Evolutionary conservation across 768 basidiomycete species (phyloP), one percentile per base, ranked within the genome.

Genomic region (Lactarius tabidus): DNA sequence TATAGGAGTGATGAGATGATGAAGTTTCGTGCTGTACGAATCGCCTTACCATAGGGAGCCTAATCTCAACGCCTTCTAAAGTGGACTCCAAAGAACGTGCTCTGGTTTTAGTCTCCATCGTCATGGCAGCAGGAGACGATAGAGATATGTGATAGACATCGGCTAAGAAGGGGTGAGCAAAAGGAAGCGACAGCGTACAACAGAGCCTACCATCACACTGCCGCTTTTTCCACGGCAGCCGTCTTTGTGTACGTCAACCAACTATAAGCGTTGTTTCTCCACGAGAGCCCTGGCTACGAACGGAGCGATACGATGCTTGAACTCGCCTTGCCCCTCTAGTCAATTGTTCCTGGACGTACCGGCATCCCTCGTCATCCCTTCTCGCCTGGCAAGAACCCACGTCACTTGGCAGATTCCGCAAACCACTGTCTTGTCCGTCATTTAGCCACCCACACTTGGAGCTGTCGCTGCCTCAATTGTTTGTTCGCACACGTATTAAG

Each of bases 401-500:
- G 88, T 88, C 15, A 81, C 80, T 62, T 77, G 78, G 70, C 91
- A 93, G 20, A 92, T 75, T 2, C 85, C 85, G 70, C 91, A 93
- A 2, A 88, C 80, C 23, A 93, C 91, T 80, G 64, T 93, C 91
- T 74, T 90, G 91, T 51, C 90, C 89, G 59, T 91, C 86, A 66
- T n/a, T n/a, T 93, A 82, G 77, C 91, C 91, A 94, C 2, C 91
- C 92, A 72, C 89, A 90, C 73, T 84, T 90, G 0, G 80, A 3
- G 91, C 91, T 18, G 91, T 85, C 17, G 92, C 90, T 1, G 91
- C 87, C 62, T 93, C 85, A 33, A 93, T 86, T 12, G 79, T 73
- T 93, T 93, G 68, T 89, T 90, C 20, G 87, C 81, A 70, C 92
- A 94, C 0, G 91, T 93, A 14, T n/a, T 76, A 33, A 93, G 81